Percentiles rank a stretch among this genome's conserved stretches.
phyloP scores from a whole-genome alignment of 306 rosid species.

The Cucurbita pepo region DNA sequence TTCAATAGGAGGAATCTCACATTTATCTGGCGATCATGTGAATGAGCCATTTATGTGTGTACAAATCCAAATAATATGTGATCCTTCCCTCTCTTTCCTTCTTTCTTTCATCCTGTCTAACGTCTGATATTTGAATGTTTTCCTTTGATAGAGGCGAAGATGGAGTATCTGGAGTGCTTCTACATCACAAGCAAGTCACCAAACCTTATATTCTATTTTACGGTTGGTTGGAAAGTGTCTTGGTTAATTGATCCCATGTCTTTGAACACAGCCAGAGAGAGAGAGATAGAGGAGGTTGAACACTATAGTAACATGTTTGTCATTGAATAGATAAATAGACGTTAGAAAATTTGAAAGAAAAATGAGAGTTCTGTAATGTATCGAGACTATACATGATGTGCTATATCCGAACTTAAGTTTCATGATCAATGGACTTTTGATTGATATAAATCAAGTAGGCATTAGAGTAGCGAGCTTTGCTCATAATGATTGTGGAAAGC shows the following conservation, averaged over 20 bases:
- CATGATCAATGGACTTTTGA: neutral
- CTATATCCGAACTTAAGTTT: neutral
- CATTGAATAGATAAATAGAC: neutral
- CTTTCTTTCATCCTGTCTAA: neutral
- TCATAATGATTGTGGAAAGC: neutral
- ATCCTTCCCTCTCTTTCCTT: neutral
- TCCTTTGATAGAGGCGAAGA: conserved; percentile 62
- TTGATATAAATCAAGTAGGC: neutral
- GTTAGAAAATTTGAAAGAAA: neutral
- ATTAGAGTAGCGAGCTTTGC: neutral
- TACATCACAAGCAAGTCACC: conserved; percentile 99
- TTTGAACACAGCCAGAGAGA: neutral
- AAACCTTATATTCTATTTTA: conserved; percentile 60
- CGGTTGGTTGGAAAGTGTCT: conserved; percentile 83
- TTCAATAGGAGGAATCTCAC: conserved; percentile 88
- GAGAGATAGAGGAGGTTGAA: neutral
- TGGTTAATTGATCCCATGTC: conserved; percentile 6
- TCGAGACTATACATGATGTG: neutral
- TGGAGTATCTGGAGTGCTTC: conserved; percentile 96
- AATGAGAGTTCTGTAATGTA: neutral
- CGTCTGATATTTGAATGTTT: conserved; percentile 12
- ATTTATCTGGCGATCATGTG: conserved; percentile 76
- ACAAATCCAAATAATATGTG: conserved; percentile 1
- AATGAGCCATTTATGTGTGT: conserved; percentile 85
- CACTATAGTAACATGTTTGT: neutral